A percentile compares a stretch with the other conserved stretches of the same genome.
These are phyloP conservation scores for Talaromyces sp. DNA, from an alignment of 2,329 filamentous ascomycete genomes.

Conservation along the genomic window DNA sequence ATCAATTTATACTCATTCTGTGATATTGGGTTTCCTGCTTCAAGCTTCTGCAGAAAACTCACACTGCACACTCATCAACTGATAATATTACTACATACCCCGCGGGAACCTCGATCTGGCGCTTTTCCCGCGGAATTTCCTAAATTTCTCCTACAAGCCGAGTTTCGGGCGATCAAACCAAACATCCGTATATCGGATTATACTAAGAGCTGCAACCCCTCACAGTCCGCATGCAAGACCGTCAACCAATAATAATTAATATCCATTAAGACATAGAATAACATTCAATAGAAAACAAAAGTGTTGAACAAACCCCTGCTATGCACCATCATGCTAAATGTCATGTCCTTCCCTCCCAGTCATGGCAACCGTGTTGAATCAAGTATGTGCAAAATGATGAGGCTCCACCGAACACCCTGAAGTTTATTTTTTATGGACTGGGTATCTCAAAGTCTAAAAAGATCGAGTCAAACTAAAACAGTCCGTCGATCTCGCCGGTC, in stretches of 20 bases:
- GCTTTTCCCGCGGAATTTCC: neutral
- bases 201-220: neutral
- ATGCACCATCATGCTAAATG: neutral
- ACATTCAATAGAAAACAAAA: neutral
- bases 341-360: neutral
- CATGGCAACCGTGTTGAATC: slow-evolving; percentile 11
- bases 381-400: slow-evolving; percentile 9
- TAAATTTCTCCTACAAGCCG: neutral
- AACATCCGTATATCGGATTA: neutral
- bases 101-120: neutral
- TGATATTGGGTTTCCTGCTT: too few species aligned
- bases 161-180: neutral
- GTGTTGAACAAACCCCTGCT: neutral
- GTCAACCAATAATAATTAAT: neutral
- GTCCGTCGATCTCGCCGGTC: slow-evolving; percentile 79
- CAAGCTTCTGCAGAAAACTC: neutral
- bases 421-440: neutral
- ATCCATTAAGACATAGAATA: neutral
- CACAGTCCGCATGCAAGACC: neutral
- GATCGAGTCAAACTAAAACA: slow-evolving; percentile 63
- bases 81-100: neutral
- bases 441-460: neutral
- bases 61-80: neutral
- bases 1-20: too few species aligned
- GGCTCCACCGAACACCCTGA: neutral